phyloP scores from a whole-genome alignment of 192 early-diverging fungal genomes.

The Piromyces sp. region DNA sequence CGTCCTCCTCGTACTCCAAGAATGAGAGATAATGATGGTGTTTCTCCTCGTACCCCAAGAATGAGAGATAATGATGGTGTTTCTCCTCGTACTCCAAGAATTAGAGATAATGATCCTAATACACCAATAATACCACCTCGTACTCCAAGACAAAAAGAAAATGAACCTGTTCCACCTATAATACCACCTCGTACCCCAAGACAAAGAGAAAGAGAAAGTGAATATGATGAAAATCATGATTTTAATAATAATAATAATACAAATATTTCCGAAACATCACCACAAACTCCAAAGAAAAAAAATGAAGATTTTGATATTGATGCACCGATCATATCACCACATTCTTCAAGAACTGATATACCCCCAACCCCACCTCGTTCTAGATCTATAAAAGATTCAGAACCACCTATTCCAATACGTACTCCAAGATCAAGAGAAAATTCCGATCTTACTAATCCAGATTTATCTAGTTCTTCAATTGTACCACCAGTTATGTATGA shows the following conservation, averaged over 20 bases:
- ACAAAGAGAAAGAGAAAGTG: not conserved
- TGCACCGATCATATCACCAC: not conserved
- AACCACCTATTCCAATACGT: not conserved
- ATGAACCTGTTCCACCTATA: not conserved
- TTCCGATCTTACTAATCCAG: not conserved
- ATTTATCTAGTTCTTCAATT: too few species aligned
- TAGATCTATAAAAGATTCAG: too few species aligned
- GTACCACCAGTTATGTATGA: too few species aligned
- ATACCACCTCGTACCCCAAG: not conserved
- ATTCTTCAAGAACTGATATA: not conserved
- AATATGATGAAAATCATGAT: not conserved
- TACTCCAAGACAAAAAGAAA: not conserved
- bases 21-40: not conserved
- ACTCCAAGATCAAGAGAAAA: not conserved
- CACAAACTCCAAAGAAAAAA: too few species aligned
- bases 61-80: not conserved
- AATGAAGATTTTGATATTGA: not conserved
- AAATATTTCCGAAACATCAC: too few species aligned
- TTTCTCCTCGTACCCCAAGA: not conserved
- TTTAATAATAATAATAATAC: too few species aligned
- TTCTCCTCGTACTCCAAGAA: not conserved
- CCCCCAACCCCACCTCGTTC: not conserved
- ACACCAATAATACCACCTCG: not conserved
- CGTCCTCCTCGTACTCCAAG: not conserved
- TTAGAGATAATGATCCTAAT: not conserved